Evolutionary conservation across 306 rosid species (phyloP), one percentile per base, ranked within the genome.

Genomic region (Rubus parviflorus): DNA sequence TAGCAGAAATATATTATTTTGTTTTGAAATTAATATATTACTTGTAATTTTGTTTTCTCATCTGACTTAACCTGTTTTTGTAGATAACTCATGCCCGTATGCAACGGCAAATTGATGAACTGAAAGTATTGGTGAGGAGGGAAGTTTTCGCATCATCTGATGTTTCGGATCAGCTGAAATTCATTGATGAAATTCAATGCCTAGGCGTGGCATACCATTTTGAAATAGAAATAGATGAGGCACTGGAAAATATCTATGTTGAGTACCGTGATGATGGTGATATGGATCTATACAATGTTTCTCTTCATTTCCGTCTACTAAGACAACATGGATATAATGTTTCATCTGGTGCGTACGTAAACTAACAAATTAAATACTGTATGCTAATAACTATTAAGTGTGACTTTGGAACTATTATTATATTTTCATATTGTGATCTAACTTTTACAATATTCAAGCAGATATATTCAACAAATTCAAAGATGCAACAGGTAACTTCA

Each of bases 221-320:
- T 60, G 85, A 89, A 19, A 4, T 10, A 13, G 89, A 87, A 53
- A 81, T 79, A 2, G 20, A 42, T 2, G 13, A 7, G 57, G 7
- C 69, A 8, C 35, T 81, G 61, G 15, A 75, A 17, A 56, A 73
- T 0, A 41, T 84, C 49, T 47, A 77, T 10, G 7, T n/a, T 11
- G 4, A 23, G 13, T 20, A 52, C 13, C 54, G n/a, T n/a, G n/a
- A 35, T 38, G 71, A 19, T 17, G 52, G 35, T 25, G 41, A 77
- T 8, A 53, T 65, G 6, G 76, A 81, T 35, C 80, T 86, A 15
- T 40, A 61, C 40, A 30, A 53, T 40, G 22, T 35, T 23, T 73
- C 88, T 57, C 81, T 86, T 42, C 74, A 75, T n/a, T 89, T 89
- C 77, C 82, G 90, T 48, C 11, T 88, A 51, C 16, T 88, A 40